phyloP scores from a whole-genome alignment of 1,284 basidiomycete genomes.

The Apiotrichum domesticum region DNA sequence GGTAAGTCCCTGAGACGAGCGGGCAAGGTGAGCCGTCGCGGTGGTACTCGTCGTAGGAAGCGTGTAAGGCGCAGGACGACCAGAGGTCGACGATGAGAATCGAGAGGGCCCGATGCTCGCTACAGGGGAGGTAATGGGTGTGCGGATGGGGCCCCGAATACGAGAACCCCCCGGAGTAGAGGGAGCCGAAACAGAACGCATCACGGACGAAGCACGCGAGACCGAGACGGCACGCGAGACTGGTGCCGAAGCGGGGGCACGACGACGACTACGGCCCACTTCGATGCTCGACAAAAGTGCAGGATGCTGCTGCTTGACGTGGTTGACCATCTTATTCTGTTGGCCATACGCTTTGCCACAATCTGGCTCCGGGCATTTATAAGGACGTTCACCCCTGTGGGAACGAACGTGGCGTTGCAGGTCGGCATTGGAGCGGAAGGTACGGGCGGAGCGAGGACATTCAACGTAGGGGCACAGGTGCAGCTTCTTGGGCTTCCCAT shows the following conservation, averaged over 20 bases:
- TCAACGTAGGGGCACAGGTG: slow-evolving; percentile 16
- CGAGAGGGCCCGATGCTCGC: not conserved
- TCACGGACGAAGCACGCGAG: not conserved
- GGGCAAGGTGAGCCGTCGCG: not conserved
- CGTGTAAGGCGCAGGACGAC: not conserved
- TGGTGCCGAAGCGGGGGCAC: slow-evolving; percentile 2
- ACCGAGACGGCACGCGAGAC: not conserved
- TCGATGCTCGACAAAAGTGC: slow-evolving; percentile 9
- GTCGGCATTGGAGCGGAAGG: slow-evolving; percentile 25
- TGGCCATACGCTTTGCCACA: slow-evolving; percentile 23
- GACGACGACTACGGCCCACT: slow-evolving; percentile 10
- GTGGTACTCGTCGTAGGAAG: not conserved
- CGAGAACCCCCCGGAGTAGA: slow-evolving; percentile 1
- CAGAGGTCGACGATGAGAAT: not conserved
- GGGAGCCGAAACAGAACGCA: not conserved
- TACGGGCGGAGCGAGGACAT: slow-evolving; percentile 12
- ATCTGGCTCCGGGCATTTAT: slow-evolving; percentile 10
- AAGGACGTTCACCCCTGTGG: slow-evolving; percentile 16
- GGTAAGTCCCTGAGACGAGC: not conserved
- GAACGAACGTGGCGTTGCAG: slow-evolving; percentile 21
- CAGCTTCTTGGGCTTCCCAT: slow-evolving; percentile 11
- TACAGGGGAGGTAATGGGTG: not conserved
- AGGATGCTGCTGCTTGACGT: slow-evolving; percentile 20
- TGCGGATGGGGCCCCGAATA: not conserved
- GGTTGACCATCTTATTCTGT: slow-evolving; percentile 24